A percentile compares a stretch with the other conserved stretches of the same genome.
These are phyloP conservation scores for Cornus kousa DNA, from an alignment of 148 eudicot species.

Conservation along the genomic window DNA sequence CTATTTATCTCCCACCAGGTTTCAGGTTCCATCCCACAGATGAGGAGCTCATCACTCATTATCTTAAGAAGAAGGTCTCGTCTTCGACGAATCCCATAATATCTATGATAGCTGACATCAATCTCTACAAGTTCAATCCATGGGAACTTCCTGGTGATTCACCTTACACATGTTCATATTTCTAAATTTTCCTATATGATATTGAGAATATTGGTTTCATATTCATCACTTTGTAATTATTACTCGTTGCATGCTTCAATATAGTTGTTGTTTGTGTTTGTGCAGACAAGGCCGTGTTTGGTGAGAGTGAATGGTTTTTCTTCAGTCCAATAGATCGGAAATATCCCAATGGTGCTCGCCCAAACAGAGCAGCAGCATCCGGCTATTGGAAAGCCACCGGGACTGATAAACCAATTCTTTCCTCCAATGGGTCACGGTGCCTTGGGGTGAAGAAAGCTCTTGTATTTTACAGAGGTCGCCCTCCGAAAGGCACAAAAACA, in stretches of 20 bases:
- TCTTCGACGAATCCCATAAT: constrained; percentile 10
- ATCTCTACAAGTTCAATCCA: constrained; percentile 35
- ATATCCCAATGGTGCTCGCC: constrained; percentile 34
- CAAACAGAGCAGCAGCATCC: constrained; percentile 26
- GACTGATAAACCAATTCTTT: constrained; percentile 25
- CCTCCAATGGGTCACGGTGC: constrained; percentile 15
- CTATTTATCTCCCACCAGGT: constrained; percentile 26
- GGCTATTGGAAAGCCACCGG: constrained; percentile 41
- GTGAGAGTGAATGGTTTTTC: constrained; percentile 32
- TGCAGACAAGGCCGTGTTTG: constrained; percentile 31
- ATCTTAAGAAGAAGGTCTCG: constrained; percentile 23
- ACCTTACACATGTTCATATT: no score
- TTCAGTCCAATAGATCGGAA: constrained; percentile 33
- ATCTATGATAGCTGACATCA: constrained; percentile 27
- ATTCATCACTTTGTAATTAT: neutral
- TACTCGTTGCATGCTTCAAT: neutral
- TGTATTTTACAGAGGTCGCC: constrained; percentile 29
- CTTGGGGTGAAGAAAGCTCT: constrained; percentile 35
- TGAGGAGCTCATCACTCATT: constrained; percentile 29
- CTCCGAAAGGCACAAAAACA: constrained; percentile 27
- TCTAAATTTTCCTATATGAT: no score
- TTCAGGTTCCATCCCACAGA: constrained; percentile 39
- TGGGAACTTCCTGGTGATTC: constrained; percentile 33
- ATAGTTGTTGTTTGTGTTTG: neutral
- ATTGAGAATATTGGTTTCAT: neutral